Evolutionary conservation across 2,329 filamentous ascomycete genomes (phyloP).

Genomic region (Aspergillus ruber): DNA sequence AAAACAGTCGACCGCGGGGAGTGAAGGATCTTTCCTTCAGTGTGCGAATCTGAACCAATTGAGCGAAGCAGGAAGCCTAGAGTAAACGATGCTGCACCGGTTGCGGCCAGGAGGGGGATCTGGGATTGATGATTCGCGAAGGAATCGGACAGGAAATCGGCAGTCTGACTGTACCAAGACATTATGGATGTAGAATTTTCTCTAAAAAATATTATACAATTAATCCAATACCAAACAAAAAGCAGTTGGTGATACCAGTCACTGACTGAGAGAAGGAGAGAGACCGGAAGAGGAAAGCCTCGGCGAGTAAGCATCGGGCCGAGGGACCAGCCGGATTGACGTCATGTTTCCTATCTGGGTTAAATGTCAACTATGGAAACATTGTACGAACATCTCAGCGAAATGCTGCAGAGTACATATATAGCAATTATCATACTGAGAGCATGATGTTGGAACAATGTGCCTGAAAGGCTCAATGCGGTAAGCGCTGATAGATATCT

Average conservation of each 20-base stretch:
- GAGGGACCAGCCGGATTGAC: background rate
- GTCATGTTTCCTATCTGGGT: background rate
- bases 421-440: too few species aligned
- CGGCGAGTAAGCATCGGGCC: conserved; percentile 1
- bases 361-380: too few species aligned
- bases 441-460: too few species aligned
- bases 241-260: background rate
- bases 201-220: background rate
- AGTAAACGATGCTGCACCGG: conserved; percentile 29
- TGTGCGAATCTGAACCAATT: conserved; percentile 14
- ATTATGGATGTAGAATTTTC: conserved; percentile 12
- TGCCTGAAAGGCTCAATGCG: background rate
- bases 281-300: background rate
- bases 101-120: conserved; percentile 28
- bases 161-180: conserved; percentile 29
- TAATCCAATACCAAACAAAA: background rate
- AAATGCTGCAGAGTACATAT: too few species aligned
- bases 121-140: conserved; percentile 23
- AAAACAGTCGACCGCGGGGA: conserved; percentile 34
- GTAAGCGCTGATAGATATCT: background rate
- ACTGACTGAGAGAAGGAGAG: background rate
- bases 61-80: conserved; percentile 27
- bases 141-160: conserved; percentile 28
- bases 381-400: too few species aligned
- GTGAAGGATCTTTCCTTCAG: conserved; percentile 16